phyloP scores from a whole-genome alignment of 768 basidiomycete species.

The Saitozyma podzolica region DNA sequence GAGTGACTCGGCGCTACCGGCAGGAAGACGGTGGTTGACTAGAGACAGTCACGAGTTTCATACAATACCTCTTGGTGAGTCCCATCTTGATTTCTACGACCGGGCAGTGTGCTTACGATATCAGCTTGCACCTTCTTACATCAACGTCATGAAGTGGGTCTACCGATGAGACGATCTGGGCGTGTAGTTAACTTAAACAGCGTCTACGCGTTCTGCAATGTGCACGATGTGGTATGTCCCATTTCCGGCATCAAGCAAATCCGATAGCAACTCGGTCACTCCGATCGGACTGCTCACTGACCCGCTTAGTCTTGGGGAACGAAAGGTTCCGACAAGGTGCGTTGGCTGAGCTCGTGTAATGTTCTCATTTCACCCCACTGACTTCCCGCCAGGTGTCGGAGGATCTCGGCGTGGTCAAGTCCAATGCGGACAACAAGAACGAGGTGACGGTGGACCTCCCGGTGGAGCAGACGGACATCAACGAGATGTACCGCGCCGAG shows the following conservation, averaged over 20 bases:
- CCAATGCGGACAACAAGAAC: constrained; percentile 63
- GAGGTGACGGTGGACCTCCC: constrained; percentile 86
- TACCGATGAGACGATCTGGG: constrained; percentile 52
- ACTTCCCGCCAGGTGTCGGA: constrained; percentile 49
- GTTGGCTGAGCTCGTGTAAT: constrained; percentile 52
- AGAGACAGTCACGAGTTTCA: constrained; percentile 70
- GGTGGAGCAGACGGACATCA: constrained; percentile 75
- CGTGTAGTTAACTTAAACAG: constrained; percentile 37
- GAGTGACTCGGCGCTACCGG: constrained; percentile 7
- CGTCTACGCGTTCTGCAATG: constrained; percentile 62
- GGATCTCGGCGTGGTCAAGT: constrained; percentile 79
- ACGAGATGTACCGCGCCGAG: constrained; percentile 75
- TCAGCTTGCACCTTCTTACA: constrained; percentile 83
- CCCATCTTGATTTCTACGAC: too few relatives aligned
- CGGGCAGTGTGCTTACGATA: too few relatives aligned
- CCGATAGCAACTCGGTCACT: neutral
- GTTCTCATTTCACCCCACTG: neutral
- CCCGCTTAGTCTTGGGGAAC: constrained; percentile 75
- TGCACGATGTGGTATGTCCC: constrained; percentile 51
- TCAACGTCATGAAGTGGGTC: constrained; percentile 91
- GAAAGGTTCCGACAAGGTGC: constrained; percentile 80
- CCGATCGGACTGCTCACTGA: constrained; percentile 7
- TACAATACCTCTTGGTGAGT: constrained; percentile 57
- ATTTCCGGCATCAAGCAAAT: neutral
- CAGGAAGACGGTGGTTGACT: neutral